Evolutionary conservation across 345 rosid species (phyloP).

Genomic region (Schrenkiella parvula): DNA sequence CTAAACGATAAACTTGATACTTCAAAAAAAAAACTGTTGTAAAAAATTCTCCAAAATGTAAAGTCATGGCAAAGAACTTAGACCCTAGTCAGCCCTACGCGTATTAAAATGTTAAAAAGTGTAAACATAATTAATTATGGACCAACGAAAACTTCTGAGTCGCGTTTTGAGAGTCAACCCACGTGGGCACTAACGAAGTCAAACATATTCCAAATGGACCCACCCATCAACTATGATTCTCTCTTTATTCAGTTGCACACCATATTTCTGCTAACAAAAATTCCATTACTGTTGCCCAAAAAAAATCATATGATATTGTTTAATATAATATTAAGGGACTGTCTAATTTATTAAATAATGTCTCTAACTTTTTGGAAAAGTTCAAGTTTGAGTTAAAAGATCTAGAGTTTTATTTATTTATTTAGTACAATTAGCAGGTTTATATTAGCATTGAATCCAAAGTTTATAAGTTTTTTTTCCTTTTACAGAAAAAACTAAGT

Average conservation of each 20-base stretch:
- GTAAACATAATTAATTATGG: slow-evolving; percentile 5
- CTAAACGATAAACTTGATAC: neutral
- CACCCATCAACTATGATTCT: neutral
- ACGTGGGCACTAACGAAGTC: slow-evolving; percentile 31
- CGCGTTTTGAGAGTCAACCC: slow-evolving; percentile 28
- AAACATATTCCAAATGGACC: slow-evolving; percentile 21
- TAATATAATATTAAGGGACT: neutral
- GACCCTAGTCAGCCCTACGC: neutral
- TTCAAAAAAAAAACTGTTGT: neutral
- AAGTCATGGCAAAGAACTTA: slow-evolving; percentile 3
- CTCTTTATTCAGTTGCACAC: slow-evolving; percentile 19
- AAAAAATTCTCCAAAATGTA: neutral
- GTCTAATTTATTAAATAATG: neutral
- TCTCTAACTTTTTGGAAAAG: neutral
- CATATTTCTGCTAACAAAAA: slow-evolving; percentile 6
- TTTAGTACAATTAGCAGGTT: neutral
- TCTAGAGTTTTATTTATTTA: neutral
- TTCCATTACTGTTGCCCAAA: slow-evolving; percentile 15
- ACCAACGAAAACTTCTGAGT: slow-evolving; percentile 11
- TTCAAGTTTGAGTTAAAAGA: neutral
- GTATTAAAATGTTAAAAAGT: neutral
- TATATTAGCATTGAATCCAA: neutral
- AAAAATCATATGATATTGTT: neutral
- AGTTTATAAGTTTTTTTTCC: neutral
- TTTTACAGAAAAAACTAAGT: neutral